Evolutionary conservation across 345 rosid species (phyloP), one percentile per base, ranked within the genome.

Genomic region (Populus alba): DNA sequence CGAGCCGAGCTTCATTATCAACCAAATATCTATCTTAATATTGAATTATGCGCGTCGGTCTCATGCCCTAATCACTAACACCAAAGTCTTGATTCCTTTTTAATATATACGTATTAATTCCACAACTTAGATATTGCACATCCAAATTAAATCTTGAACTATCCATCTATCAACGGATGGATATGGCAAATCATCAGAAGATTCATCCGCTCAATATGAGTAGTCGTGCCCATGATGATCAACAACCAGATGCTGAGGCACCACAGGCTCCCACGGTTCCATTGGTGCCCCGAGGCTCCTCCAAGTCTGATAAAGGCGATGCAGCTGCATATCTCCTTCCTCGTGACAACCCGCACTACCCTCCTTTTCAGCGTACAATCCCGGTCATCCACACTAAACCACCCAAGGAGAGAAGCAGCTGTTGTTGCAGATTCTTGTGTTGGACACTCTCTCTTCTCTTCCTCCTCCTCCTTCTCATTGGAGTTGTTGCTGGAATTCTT

Each of bases 341-440:
- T 33, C 37, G 6, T 35, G 23, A 6, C 22, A 57, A 23, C 8
- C 43, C 59, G 57, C 59, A 69, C 13, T 69, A 80, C 35, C 90
- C 91, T 4, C 78, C 85, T 7, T 79, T 80, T 65, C 81, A 12
- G 5, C 86, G 90, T 9, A 82, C 85, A 18, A 7, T 82, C 43
- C 91, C 95, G 1, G 81, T 70, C 45, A 62, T 23, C 22, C 70
- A 85, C 85, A 76, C 92, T 0, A 79, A 61, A 51, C 88, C 88
- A 7, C 94, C 92, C 15, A 91, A 77, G 78, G 80, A 8, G 71
- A 78, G 76, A 66, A 81, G 92, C 76, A 83, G 91, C 80, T 83
- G 93, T 72, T 87, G 74, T 15, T 95, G 94, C 81, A 84, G 71
- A 38, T 91, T 92, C 84, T 59, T 93, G 35, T 92, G 97, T 41